Conservation (phyloP, 345 rosid genomes). For the Nephelium lappaceum region DNA sequence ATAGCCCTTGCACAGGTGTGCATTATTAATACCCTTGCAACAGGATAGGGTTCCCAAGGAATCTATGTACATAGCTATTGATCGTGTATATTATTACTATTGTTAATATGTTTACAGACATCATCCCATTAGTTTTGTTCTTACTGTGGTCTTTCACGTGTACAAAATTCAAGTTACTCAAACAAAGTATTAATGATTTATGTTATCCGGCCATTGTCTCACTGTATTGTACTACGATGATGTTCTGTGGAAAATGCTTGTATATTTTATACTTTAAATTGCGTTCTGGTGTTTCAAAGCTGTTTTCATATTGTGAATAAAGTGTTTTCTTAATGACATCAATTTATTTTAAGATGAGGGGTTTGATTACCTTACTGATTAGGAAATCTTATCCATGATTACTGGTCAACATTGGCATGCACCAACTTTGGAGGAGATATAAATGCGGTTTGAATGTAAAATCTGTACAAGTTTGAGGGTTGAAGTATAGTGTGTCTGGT, state of each 20-base stretch:
- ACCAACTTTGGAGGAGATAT: too few species aligned
- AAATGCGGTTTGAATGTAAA: too few species aligned
- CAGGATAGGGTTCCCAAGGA: neutral
- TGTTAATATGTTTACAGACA: neutral
- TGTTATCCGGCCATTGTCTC: neutral
- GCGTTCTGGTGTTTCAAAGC: neutral
- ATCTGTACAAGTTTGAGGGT: too few species aligned
- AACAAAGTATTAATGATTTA: neutral
- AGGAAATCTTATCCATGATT: too few species aligned
- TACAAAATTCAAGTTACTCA: neutral
- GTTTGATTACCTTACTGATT: too few species aligned
- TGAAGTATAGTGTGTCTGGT: too few species aligned
- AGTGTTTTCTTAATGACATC: too few species aligned
- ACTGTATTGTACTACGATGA: neutral
- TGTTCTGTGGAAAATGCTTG: neutral
- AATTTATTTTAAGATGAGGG: too few species aligned
- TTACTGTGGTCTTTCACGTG: neutral
- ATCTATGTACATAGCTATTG: conserved; percentile 14
- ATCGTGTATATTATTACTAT: conserved; percentile 8
- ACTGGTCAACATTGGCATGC: too few species aligned
- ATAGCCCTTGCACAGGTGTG: neutral
- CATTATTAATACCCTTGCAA: neutral
- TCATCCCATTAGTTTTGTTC: neutral
- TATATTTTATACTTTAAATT: too few species aligned
- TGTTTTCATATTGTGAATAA: neutral